Evolutionary conservation across 2,329 filamentous ascomycete species (phyloP).

Genomic region (Sporothrix mexicana): DNA sequence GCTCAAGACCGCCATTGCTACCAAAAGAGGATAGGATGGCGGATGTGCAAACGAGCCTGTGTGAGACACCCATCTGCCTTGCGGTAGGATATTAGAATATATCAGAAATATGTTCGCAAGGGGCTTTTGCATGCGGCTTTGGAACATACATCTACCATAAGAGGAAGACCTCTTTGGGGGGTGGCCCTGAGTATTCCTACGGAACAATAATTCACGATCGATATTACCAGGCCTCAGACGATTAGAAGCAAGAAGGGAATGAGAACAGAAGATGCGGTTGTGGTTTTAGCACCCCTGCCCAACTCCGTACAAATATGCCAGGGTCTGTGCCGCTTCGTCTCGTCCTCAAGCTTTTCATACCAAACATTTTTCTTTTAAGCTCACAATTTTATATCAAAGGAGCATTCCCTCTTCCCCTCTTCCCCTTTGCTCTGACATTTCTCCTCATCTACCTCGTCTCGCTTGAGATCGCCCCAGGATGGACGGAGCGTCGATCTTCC

Average conservation of each 20-base stretch:
- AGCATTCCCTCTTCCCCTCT: no score
- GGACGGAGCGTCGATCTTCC: constrained; percentile 30
- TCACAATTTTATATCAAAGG: no score
- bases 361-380: constrained; percentile 9
- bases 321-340: constrained; percentile 27
- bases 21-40: not conserved
- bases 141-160: no score
- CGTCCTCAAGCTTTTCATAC: not conserved
- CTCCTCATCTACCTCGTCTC: not conserved
- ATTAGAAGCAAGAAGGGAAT: no score
- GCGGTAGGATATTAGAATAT: not conserved
- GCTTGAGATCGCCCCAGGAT: constrained; percentile 5
- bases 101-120: not conserved
- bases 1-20: not conserved
- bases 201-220: not conserved
- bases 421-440: not conserved
- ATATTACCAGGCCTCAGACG: not conserved
- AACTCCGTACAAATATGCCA: constrained; percentile 8
- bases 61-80: not conserved
- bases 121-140: not conserved
- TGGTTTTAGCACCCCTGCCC: not conserved
- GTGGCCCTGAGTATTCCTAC: not conserved
- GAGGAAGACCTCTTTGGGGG: not conserved
- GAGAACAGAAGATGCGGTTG: not conserved
- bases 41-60: not conserved